Evolutionary conservation across 352 stramenopile species (phyloP).

Genomic region (Hyphochytrium catenoides): DNA sequence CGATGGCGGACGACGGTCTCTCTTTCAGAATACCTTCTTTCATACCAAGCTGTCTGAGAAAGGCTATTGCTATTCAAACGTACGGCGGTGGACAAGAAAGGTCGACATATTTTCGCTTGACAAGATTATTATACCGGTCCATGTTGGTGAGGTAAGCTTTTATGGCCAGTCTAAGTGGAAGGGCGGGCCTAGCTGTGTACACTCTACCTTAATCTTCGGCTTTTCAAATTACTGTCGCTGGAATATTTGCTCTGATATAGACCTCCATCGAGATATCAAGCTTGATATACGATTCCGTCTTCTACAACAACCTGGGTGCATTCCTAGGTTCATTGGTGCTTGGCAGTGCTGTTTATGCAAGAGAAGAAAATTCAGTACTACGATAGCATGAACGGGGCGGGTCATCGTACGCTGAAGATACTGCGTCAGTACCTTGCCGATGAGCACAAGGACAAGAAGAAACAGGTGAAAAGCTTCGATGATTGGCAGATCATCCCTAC

Average conservation of each 20-base stretch:
- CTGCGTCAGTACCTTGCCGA: slow-evolving; percentile 46
- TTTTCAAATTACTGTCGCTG: not conserved
- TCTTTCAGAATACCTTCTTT: slow-evolving; percentile 69
- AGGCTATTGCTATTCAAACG: slow-evolving; percentile 55
- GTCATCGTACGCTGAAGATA: slow-evolving; percentile 34
- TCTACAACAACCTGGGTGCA: not conserved
- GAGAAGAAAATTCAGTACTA: slow-evolving; percentile 70
- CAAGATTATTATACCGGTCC: slow-evolving; percentile 61
- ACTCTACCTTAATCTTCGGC: not conserved
- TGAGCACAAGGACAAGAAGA: slow-evolving; percentile 59
- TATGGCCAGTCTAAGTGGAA: no score
- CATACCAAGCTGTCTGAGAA: slow-evolving; percentile 47
- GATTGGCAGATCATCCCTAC: slow-evolving; percentile 37
- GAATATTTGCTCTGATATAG: no score
- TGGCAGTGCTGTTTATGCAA: slow-evolving; percentile 56
- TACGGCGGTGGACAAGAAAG: slow-evolving; percentile 55
- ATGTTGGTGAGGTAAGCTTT: slow-evolving; percentile 51
- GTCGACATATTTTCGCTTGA: slow-evolving; percentile 67
- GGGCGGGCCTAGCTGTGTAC: no score
- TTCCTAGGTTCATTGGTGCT: slow-evolving; percentile 48
- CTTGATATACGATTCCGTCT: no score
- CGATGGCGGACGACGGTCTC: slow-evolving; percentile 20
- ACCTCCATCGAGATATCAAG: no score
- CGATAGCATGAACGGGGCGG: slow-evolving; percentile 48
- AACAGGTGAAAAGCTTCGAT: slow-evolving; percentile 22